Base-by-base conservation (phyloP, 129 eudicot species). In the Saussurea involucrata region DNA sequence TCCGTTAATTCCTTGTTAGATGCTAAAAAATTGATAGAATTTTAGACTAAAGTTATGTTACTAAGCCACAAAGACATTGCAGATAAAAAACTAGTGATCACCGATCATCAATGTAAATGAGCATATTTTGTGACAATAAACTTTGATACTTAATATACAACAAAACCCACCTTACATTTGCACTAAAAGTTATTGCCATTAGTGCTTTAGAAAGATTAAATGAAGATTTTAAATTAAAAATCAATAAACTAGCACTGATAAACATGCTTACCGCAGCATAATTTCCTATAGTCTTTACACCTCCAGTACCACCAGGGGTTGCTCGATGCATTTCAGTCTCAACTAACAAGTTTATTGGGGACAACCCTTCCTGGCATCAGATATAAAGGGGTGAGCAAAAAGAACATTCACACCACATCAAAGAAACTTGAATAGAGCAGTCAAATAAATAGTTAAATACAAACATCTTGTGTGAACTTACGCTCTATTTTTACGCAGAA, bases 261-360 rank as follows among this genome's bases (percentile, higher is more conserved):
- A 28, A 49, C 12, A 46, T 68, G 66, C 90, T 85, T 86, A 95
- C 99, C 32, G 96, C 84, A 22, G 99, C 99, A 86, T 95, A 95
- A 55, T 95, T 95, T 79, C 97, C 97, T 63, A 95, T 85, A 4
- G 97, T 92, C 80, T 95, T 95, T 34, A 95, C 96, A 29, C 95
- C 96, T 49, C 99, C 99, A 40, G 99, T 92, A 58, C 99, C 97
- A 80, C 99, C 99, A 71, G 97, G 99, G 55, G 90, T 86, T 68
- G 98, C 98, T 73, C 97, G 88, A 81, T 94, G 98, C 89, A 91
- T 83, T 76, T 91, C 92, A 68, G 93, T 93, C 83, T 93, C 97
- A 72, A 93, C 83, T 32, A 89, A 63, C 87, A 94, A 76, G 82
- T 91, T 81, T 76, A 94, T 91, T 66, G 97, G 98, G 44, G 98